Evolutionary conservation across 805 yeast genomes (phyloP).

Genomic region (Starmerella bombi): DNA sequence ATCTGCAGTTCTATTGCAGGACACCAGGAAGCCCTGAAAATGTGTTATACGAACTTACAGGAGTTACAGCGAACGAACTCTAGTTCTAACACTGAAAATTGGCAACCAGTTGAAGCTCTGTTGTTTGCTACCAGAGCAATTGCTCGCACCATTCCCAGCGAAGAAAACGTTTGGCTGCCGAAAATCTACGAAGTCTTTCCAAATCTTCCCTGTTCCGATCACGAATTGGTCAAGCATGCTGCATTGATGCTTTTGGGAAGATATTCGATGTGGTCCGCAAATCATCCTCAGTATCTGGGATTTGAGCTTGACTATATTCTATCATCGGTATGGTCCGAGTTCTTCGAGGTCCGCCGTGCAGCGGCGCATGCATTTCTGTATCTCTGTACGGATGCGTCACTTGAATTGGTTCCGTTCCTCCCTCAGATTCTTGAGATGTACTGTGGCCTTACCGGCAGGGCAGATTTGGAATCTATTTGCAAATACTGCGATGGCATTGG

Average conservation of each 20-base stretch:
- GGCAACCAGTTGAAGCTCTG: conserved; percentile 89
- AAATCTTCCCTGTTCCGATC: conserved; percentile 52
- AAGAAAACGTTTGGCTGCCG: conserved; percentile 51
- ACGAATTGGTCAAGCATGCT: conserved; percentile 77
- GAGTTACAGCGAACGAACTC: neutral
- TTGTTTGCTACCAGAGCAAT: conserved; percentile 79
- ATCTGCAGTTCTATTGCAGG: conserved; percentile 91
- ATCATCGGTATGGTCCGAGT: conserved; percentile 44
- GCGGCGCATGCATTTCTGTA: conserved; percentile 89
- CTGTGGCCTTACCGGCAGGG: conserved; percentile 37
- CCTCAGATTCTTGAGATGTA: conserved; percentile 69
- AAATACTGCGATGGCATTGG: conserved; percentile 86
- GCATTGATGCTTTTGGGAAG: conserved; percentile 90
- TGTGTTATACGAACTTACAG: conserved; percentile 7
- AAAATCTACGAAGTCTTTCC: conserved; percentile 56
- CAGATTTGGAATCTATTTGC: conserved; percentile 56
- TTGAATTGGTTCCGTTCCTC: conserved; percentile 47
- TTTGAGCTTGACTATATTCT: conserved; percentile 74
- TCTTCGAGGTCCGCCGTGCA: conserved; percentile 53
- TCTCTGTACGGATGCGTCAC: conserved; percentile 83
- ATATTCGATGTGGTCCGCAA: conserved; percentile 87
- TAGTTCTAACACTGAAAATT: conserved; percentile 24
- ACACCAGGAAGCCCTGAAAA: conserved; percentile 44
- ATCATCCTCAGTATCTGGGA: conserved; percentile 71
- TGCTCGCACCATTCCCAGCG: conserved; percentile 76